Conservation (phyloP, 441 rosid species). For the Erysimum cheiri region DNA sequence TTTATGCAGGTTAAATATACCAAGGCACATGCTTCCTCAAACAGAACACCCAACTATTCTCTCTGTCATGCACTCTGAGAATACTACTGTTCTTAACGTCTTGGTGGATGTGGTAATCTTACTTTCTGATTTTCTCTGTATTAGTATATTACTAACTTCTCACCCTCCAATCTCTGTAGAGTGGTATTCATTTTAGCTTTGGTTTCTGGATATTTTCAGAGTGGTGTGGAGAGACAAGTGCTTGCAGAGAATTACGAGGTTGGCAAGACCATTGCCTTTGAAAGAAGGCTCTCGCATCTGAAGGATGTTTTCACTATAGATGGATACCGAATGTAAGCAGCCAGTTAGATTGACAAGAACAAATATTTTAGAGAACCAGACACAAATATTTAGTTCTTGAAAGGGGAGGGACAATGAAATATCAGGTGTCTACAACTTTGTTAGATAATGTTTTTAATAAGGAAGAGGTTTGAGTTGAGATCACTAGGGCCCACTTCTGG, state of each 20-base stretch:
- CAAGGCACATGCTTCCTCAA: conserved; percentile 80
- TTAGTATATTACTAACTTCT: conserved; percentile 11
- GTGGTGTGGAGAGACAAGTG: conserved; percentile 85
- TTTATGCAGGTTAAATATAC: conserved; percentile 73
- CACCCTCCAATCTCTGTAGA: conserved; percentile 8
- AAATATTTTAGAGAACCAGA: background rate
- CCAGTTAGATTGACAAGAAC: conserved; percentile 23
- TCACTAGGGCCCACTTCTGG: conserved; percentile 4
- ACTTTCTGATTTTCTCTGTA: conserved; percentile 21
- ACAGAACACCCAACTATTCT: conserved; percentile 85
- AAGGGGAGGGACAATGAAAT: background rate
- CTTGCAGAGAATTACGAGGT: conserved; percentile 86
- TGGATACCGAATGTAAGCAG: conserved; percentile 85
- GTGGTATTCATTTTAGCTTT: conserved; percentile 28
- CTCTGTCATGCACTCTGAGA: conserved; percentile 72
- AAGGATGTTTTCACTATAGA: conserved; percentile 90
- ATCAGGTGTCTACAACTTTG: background rate
- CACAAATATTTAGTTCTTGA: conserved; percentile 10
- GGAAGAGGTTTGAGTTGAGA: conserved; percentile 4
- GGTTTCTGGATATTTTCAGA: conserved; percentile 52
- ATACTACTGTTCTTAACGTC: conserved; percentile 81
- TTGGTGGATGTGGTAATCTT: conserved; percentile 90
- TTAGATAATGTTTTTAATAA: background rate
- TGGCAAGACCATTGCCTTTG: conserved; percentile 89
- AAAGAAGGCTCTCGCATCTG: conserved; percentile 67